phyloP scores from a whole-genome alignment of 208 protist genomes.

The Acanthamoeba polyphaga region DNA sequence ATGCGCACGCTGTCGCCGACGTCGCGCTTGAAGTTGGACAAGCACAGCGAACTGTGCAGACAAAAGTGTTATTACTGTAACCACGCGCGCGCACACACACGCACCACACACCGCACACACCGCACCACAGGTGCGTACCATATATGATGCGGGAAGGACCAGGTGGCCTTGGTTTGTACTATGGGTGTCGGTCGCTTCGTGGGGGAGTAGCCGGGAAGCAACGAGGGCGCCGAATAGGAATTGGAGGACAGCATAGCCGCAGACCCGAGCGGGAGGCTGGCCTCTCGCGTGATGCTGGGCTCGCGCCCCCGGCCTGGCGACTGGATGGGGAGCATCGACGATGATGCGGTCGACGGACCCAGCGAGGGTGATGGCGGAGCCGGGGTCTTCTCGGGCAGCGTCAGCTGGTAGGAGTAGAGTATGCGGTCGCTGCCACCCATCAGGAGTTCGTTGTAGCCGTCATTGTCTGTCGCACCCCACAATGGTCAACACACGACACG shows the following conservation, averaged over 20 bases:
- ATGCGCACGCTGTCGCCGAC: constrained; percentile 29
- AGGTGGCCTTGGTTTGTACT: background rate
- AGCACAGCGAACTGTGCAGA: background rate
- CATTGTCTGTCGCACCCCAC: background rate
- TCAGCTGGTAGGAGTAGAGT: constrained; percentile 13
- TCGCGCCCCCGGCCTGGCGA: background rate
- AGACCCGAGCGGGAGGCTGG: background rate
- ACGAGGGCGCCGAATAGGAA: background rate
- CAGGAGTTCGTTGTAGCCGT: constrained; percentile 24
- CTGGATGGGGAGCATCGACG: background rate
- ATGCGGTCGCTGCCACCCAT: constrained; percentile 47
- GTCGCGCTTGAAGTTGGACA: constrained; percentile 31
- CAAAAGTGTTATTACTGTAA: background rate
- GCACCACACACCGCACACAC: too few species aligned
- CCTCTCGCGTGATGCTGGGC: background rate
- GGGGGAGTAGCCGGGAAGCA: background rate
- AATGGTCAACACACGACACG: background rate
- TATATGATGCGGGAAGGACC: constrained; percentile 19
- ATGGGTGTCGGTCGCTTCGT: background rate
- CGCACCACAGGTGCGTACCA: background rate
- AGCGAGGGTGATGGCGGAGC: background rate
- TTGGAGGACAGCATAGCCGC: background rate
- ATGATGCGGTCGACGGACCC: background rate
- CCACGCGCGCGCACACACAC: too few species aligned
- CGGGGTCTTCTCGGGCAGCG: background rate